Conservation (phyloP, 805 yeast species). For the Pichia paraexigua region DNA sequence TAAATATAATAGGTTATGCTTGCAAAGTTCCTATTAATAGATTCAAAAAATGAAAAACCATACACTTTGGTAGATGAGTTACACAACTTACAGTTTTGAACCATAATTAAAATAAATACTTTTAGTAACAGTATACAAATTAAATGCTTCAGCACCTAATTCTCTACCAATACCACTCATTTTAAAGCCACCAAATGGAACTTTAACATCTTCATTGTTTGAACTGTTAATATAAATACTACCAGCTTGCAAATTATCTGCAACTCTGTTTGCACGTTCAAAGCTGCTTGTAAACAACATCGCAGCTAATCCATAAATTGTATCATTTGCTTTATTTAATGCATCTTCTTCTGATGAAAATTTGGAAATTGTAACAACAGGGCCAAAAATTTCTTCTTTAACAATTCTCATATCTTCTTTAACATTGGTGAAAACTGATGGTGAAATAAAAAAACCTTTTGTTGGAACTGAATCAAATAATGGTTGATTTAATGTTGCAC, state of each 20-base stretch:
- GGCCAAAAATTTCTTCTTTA: slow-evolving; percentile 82
- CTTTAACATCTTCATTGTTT: slow-evolving; percentile 53
- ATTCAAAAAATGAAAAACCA: no score
- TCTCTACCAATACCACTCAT: slow-evolving; percentile 77
- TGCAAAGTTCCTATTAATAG: no score
- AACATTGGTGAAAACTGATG: slow-evolving; percentile 71
- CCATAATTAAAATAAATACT: slow-evolving; percentile 54
- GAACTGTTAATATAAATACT: slow-evolving; percentile 64
- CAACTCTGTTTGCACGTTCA: slow-evolving; percentile 46
- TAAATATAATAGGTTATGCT: no score
- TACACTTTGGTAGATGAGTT: neutral
- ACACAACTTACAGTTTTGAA: slow-evolving; percentile 18
- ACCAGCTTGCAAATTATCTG: slow-evolving; percentile 51
- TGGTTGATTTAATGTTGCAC: slow-evolving; percentile 39
- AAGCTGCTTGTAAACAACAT: slow-evolving; percentile 69
- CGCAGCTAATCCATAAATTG: slow-evolving; percentile 76
- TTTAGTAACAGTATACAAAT: slow-evolving; percentile 65
- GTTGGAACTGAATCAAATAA: slow-evolving; percentile 31
- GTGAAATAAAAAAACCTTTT: slow-evolving; percentile 62
- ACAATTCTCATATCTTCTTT: slow-evolving; percentile 56
- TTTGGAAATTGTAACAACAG: slow-evolving; percentile 64
- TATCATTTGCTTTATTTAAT: slow-evolving; percentile 57
- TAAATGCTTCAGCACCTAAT: slow-evolving; percentile 65
- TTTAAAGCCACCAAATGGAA: slow-evolving; percentile 80
- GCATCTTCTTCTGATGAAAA: slow-evolving; percentile 66